Percentiles rank a stretch among this genome's conserved stretches.
Evolutionary conservation across 257 asterid species (phyloP).

Genomic region (Apocynum venetum): DNA sequence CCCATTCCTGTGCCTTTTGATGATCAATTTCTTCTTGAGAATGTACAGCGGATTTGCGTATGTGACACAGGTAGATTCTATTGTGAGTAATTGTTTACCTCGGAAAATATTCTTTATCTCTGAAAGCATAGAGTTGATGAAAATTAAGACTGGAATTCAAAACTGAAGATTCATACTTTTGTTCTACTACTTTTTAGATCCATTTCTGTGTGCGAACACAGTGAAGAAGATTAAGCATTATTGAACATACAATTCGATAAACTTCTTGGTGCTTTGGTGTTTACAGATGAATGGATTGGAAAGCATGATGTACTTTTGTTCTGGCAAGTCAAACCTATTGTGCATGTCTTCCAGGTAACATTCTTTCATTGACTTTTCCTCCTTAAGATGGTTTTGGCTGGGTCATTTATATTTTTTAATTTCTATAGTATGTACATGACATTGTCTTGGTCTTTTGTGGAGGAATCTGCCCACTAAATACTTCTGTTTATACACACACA

Average conservation of each 20-base stretch:
- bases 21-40: conserved; percentile 67
- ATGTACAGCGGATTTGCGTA: conserved; percentile 70
- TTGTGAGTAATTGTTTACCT: background rate
- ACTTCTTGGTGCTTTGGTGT: conserved; percentile 22
- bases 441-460: background rate
- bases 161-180: background rate
- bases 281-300: conserved; percentile 73
- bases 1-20: conserved; percentile 67
- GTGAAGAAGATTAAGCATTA: background rate
- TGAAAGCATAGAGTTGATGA: background rate
- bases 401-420: background rate
- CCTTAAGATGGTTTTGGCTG: background rate
- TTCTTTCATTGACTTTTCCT: conserved; percentile 6
- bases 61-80: conserved; percentile 69
- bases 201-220: background rate
- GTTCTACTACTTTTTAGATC: background rate
- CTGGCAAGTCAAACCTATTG: conserved; percentile 96
- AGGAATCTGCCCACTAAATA: background rate
- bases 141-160: background rate
- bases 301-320: conserved; percentile 73
- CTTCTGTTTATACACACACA: background rate
- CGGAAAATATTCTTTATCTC: background rate
- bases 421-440: background rate
- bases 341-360: conserved; percentile 88
- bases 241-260: background rate